Conservation (phyloP, 768 basidiomycete species). For the Dioszegia crocea region DNA sequence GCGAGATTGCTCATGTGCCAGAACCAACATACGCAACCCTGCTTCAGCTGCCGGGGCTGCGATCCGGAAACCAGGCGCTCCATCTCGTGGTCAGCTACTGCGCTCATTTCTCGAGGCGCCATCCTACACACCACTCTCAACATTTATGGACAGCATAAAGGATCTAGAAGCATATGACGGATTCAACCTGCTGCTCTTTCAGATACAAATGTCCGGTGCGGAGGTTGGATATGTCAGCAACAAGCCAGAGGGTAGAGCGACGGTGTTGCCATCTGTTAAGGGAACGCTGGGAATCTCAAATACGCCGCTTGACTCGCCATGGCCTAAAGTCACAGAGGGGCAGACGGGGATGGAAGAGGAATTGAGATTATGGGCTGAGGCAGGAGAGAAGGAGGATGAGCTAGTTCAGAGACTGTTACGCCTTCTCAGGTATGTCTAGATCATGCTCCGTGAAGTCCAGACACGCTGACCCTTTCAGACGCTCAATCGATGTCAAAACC, state of each 20-base stretch:
- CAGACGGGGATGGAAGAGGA: conserved; percentile 23
- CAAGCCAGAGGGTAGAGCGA: conserved; percentile 17
- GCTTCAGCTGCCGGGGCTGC: conserved; percentile 13
- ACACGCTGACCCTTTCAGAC: conserved; percentile 6
- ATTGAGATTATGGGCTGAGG: conserved; percentile 13
- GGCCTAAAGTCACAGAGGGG: conserved; percentile 49
- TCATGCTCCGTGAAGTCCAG: neutral
- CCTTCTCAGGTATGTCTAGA: conserved; percentile 30
- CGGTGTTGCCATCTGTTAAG: neutral
- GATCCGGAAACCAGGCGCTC: conserved; percentile 16
- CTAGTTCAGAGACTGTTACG: conserved; percentile 26
- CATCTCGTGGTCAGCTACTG: conserved; percentile 45
- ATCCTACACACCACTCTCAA: neutral
- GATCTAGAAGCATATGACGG: conserved; percentile 43
- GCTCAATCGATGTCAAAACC: conserved; percentile 15
- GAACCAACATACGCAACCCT: conserved; percentile 29
- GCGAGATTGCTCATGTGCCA: conserved; percentile 5
- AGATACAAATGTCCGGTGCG: neutral
- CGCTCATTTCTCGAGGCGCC: conserved; percentile 32
- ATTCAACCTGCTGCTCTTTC: conserved; percentile 49
- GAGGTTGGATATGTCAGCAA: conserved; percentile 36
- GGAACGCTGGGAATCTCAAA: conserved; percentile 33
- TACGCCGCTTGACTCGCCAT: conserved; percentile 36
- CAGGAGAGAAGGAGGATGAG: conserved; percentile 23
- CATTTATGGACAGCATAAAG: neutral